Base-by-base conservation (phyloP, 768 basidiomycete species). In the Agaricus bisporus region DNA sequence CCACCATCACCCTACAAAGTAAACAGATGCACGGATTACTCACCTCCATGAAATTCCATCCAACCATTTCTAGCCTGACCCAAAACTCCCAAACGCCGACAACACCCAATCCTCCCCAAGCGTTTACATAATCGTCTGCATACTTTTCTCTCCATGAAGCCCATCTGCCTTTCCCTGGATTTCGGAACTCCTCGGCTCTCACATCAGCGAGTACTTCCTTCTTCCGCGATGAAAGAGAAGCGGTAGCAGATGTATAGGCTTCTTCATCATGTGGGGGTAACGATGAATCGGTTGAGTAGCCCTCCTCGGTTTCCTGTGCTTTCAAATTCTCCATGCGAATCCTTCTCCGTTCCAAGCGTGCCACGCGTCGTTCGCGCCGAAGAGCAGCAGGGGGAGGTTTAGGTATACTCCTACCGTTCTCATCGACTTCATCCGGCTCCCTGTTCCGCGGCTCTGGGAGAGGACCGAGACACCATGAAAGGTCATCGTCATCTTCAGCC, bases 1-100 rank as follows among this genome's bases (percentile, higher is more conserved):
- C 48, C 7, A 54, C 14, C 12, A 35, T 41, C 14, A 48, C 26
- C 25, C 26, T 49, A 5, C 9, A 10, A 25, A 37, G 26, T 20
- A 17, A 26, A 15, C 22, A 35, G 14, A 5, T 32, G 20, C 25
- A 15, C 41, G 17, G 42, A 22, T 48, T 37, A 70, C 77, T 58
- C 62, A 88, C 92, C 71, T 88, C 79, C 20, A 95, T 74, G 43
- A 88, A 91, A 65, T 93, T 82, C 95, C 95, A 97, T 3, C 86
- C 88, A 10, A 91, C 70, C 58, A 85, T 76, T 70, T 98, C 94
- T 54, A 92, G 71, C 51, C 92, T 75, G n/a, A 82, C 82, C 91
- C 91, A 95, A 66, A 94, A 95, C 67, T 94, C 93, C 92, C 93
- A 95, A 45, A 90, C 89, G 47, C 85, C 85, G 1, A 95, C 83